These are phyloP conservation scores for Amaranthus hypochondriacus DNA, from an alignment of 148 eudicot genomes.

Conservation along the genomic window DNA sequence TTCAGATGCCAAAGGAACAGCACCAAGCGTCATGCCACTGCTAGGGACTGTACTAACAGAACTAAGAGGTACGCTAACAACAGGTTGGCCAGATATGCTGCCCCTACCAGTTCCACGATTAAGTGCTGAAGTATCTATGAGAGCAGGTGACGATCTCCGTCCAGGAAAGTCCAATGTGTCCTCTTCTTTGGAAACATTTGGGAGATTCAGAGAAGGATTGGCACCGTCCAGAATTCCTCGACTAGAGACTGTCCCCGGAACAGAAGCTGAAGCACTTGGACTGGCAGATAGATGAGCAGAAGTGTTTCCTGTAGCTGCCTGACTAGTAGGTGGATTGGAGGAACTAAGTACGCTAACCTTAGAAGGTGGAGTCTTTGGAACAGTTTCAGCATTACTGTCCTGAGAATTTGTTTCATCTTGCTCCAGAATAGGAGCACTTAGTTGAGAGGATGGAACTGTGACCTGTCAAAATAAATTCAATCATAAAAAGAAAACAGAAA, in stretches of 20 bases:
- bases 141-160: constrained; percentile 64
- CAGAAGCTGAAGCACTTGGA: constrained; percentile 39
- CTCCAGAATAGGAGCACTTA: constrained; percentile 48
- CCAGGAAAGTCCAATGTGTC: constrained; percentile 53
- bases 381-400: constrained; percentile 53
- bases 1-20: constrained; percentile 63
- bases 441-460: constrained; percentile 46
- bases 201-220: constrained; percentile 32
- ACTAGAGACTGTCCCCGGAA: constrained; percentile 35
- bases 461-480: constrained; percentile 32
- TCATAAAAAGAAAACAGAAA: constrained; percentile 4
- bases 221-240: constrained; percentile 41
- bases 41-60: constrained; percentile 50
- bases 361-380: constrained; percentile 71
- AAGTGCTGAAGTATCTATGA: constrained; percentile 47
- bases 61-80: constrained; percentile 41
- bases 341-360: constrained; percentile 51
- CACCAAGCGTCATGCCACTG: constrained; percentile 45
- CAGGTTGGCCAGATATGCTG: constrained; percentile 49
- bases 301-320: constrained; percentile 31
- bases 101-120: constrained; percentile 58
- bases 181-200: constrained; percentile 64
- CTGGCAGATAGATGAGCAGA: constrained; percentile 29
- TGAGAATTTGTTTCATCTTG: constrained; percentile 64
- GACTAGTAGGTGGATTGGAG: constrained; percentile 51